Evolutionary conservation across 257 asterid genomes (phyloP).

Genomic region (Forsythia suspensa): DNA sequence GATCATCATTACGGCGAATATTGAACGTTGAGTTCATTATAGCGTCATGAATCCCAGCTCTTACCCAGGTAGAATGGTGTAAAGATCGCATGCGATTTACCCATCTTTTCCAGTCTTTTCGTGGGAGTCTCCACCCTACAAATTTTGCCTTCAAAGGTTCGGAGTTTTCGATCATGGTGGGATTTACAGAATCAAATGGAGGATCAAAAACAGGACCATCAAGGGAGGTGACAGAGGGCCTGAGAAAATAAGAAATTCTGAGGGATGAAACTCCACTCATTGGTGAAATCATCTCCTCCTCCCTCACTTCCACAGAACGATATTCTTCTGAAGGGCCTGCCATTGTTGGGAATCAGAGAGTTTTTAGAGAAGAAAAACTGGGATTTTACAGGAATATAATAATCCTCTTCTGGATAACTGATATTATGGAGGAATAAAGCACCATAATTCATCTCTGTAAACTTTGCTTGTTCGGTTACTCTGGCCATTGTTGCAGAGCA

Average conservation of each 20-base stretch:
- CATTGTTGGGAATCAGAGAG: neutral
- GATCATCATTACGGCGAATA: neutral
- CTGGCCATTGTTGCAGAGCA: neutral
- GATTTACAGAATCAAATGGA: neutral
- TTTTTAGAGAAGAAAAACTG: neutral
- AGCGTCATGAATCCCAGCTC: conserved; percentile 15
- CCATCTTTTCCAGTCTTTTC: neutral
- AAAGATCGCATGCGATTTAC: neutral
- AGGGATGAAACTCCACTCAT: neutral
- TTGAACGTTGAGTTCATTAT: neutral
- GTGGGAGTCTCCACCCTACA: neutral
- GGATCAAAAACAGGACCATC: neutral
- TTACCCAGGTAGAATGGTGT: neutral
- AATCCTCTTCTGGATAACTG: no score
- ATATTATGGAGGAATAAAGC: no score
- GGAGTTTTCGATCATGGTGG: neutral
- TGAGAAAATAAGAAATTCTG: neutral
- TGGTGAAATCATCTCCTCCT: neutral
- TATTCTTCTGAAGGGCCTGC: neutral
- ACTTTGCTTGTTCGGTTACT: neutral
- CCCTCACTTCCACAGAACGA: neutral
- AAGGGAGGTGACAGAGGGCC: neutral
- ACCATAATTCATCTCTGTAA: neutral
- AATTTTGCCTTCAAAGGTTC: neutral
- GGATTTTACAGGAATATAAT: neutral